Evolutionary conservation across 768 basidiomycete genomes (phyloP).

Genomic region (Tephrocybe rancida): DNA sequence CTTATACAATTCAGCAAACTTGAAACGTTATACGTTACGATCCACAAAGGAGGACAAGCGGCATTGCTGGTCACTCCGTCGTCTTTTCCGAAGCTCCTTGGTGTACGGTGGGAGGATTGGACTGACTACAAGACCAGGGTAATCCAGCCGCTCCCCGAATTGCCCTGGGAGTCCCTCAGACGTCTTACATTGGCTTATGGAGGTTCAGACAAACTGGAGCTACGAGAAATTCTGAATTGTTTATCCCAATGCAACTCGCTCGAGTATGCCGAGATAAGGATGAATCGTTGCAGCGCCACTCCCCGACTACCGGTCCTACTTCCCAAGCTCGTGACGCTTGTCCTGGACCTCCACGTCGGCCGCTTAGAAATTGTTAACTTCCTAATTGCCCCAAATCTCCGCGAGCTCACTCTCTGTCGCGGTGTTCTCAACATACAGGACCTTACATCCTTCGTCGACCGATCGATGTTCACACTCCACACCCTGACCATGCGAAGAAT

Average conservation of each 20-base stretch:
- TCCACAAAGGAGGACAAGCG: neutral
- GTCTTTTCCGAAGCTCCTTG: neutral
- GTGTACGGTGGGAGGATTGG: constrained; percentile 9
- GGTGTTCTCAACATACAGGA: neutral
- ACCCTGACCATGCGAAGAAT: neutral
- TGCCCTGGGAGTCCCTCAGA: constrained; percentile 5
- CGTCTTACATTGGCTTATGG: constrained; percentile 2
- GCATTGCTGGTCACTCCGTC: neutral
- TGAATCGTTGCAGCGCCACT: neutral
- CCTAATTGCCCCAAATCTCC: constrained; percentile 6
- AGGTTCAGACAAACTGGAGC: neutral
- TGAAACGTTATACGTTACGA: constrained; percentile 1
- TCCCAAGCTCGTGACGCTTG: constrained; percentile 2
- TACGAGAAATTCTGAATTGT: constrained; percentile 4
- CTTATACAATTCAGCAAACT: neutral
- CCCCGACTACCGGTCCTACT: constrained; percentile 7
- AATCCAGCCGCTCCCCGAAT: neutral
- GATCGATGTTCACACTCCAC: constrained; percentile 1
- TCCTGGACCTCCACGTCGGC: constrained; percentile 1
- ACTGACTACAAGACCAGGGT: neutral
- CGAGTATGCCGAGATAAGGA: constrained; percentile 2
- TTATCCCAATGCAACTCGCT: constrained; percentile 5
- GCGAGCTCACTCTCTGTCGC: constrained; percentile 2
- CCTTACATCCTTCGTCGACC: constrained; percentile 1
- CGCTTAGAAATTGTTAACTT: constrained; percentile 1